Conservation (phyloP, 2,329 filamentous ascomycete genomes). For the Verruconis gallopava region DNA sequence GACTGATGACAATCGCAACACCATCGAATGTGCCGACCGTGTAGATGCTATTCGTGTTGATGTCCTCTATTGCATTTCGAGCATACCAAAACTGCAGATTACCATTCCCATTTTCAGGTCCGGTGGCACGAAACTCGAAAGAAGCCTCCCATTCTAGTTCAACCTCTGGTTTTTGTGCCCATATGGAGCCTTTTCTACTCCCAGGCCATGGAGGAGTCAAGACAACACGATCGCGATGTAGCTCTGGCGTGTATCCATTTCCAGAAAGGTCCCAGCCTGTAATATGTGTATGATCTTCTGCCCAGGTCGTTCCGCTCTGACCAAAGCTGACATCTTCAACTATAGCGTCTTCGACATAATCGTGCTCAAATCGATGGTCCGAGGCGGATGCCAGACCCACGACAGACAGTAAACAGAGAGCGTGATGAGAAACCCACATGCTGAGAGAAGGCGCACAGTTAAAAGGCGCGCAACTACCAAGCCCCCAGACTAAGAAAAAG, state of each 20-base stretch:
- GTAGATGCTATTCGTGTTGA: slow-evolving; percentile 65
- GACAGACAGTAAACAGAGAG: too few species aligned
- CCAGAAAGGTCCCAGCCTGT: slow-evolving; percentile 43
- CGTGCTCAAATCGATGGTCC: neutral
- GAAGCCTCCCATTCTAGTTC: slow-evolving; percentile 67
- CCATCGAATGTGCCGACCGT: slow-evolving; percentile 78
- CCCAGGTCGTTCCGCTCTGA: slow-evolving; percentile 53
- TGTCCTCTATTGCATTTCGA: slow-evolving; percentile 45
- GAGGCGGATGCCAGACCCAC: too few species aligned
- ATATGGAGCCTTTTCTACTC: slow-evolving; percentile 70
- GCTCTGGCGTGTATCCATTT: slow-evolving; percentile 42
- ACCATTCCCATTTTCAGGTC: slow-evolving; percentile 71
- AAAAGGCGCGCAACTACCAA: too few species aligned
- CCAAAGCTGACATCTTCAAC: slow-evolving; percentile 70
- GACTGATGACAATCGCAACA: slow-evolving; percentile 70
- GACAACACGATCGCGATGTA: slow-evolving; percentile 80
- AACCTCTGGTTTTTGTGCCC: slow-evolving; percentile 54
- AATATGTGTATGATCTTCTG: slow-evolving; percentile 42
- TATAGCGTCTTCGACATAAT: slow-evolving; percentile 23
- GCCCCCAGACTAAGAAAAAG: too few species aligned
- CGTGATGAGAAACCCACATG: too few species aligned
- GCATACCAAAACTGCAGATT: slow-evolving; percentile 92
- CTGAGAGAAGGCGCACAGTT: too few species aligned
- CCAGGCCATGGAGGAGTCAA: slow-evolving; percentile 82
- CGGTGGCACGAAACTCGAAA: slow-evolving; percentile 76